Conservation (phyloP, 202 grass and related monocot species). For the Panicum hallii region DNA sequence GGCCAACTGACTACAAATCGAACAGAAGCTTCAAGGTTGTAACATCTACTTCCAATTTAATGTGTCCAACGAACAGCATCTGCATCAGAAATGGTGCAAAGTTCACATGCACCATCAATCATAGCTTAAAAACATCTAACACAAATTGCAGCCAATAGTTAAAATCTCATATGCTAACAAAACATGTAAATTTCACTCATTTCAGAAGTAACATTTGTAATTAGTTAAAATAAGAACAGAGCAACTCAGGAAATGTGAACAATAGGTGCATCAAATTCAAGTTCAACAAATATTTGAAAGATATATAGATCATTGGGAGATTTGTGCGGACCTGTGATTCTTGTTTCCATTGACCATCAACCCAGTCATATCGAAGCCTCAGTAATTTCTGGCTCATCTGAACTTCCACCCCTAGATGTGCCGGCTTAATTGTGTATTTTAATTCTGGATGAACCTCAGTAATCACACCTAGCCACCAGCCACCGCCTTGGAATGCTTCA, state of each 20-base stretch:
- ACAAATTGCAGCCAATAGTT: neutral
- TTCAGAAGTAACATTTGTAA: neutral
- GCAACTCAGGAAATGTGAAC: conserved; percentile 1
- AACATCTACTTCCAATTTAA: conserved; percentile 9
- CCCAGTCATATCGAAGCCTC: conserved; percentile 64
- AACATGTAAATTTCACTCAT: neutral
- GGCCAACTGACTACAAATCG: neutral
- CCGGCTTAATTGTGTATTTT: conserved; percentile 53
- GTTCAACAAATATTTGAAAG: conserved; percentile 42
- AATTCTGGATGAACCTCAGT: conserved; percentile 49
- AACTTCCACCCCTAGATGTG: conserved; percentile 57
- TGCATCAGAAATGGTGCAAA: neutral
- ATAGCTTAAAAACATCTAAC: neutral
- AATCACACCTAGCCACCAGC: conserved; percentile 68
- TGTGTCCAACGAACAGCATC: neutral
- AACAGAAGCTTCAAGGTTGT: conserved; percentile 22
- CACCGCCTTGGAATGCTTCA: conserved; percentile 61
- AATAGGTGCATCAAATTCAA: conserved; percentile 3
- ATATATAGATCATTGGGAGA: conserved; percentile 17
- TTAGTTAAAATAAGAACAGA: conserved; percentile 7
- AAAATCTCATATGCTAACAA: neutral
- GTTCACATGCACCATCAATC: neutral
- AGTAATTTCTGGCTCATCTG: conserved; percentile 61
- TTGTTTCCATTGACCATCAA: conserved; percentile 56
- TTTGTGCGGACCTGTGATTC: conserved; percentile 54